Evolutionary conservation across 1,284 basidiomycete species (phyloP).

Genomic region (Macrocystidia cucumis): DNA sequence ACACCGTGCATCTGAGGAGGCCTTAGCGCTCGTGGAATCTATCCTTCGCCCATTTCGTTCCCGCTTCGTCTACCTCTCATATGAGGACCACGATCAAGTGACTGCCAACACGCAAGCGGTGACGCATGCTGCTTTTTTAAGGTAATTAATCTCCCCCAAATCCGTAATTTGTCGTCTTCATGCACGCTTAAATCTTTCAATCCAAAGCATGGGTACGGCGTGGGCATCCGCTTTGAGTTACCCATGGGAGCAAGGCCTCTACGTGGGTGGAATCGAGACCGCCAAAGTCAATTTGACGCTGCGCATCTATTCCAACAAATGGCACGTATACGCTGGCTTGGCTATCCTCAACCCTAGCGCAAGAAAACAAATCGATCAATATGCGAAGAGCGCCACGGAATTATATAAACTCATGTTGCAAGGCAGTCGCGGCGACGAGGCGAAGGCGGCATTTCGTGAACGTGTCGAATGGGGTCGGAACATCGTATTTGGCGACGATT

Average conservation of each 20-base stretch:
- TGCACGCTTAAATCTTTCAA: background rate
- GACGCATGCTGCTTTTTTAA: slow-evolving; percentile 95
- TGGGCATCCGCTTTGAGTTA: slow-evolving; percentile 80
- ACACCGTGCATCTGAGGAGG: slow-evolving; percentile 74
- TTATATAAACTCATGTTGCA: slow-evolving; percentile 96
- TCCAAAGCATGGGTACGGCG: slow-evolving; percentile 88
- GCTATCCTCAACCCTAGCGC: slow-evolving; percentile 97
- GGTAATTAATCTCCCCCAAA: slow-evolving; percentile 34
- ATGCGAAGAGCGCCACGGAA: slow-evolving; percentile 78
- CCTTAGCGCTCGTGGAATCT: slow-evolving; percentile 75
- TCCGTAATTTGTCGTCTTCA: slow-evolving; percentile 1
- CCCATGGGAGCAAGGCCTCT: slow-evolving; percentile 93
- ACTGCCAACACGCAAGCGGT: slow-evolving; percentile 99
- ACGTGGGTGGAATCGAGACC: slow-evolving; percentile 97
- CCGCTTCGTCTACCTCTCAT: slow-evolving; percentile 88
- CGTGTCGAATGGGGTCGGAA: slow-evolving; percentile 76
- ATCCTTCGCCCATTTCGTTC: slow-evolving; percentile 81
- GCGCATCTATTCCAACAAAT: slow-evolving; percentile 95
- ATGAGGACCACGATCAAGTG: slow-evolving; percentile 93
- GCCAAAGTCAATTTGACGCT: slow-evolving; percentile 97
- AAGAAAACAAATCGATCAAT: slow-evolving; percentile 84
- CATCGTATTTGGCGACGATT: slow-evolving; percentile 65
- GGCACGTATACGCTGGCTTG: slow-evolving; percentile 98
- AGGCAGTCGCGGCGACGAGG: slow-evolving; percentile 51
- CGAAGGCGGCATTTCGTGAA: slow-evolving; percentile 45